Percentiles rank a stretch among this genome's conserved stretches.
Evolutionary conservation across 2,329 filamentous ascomycete genomes (phyloP).

Genomic region (Annulohypoxylon truncatum): DNA sequence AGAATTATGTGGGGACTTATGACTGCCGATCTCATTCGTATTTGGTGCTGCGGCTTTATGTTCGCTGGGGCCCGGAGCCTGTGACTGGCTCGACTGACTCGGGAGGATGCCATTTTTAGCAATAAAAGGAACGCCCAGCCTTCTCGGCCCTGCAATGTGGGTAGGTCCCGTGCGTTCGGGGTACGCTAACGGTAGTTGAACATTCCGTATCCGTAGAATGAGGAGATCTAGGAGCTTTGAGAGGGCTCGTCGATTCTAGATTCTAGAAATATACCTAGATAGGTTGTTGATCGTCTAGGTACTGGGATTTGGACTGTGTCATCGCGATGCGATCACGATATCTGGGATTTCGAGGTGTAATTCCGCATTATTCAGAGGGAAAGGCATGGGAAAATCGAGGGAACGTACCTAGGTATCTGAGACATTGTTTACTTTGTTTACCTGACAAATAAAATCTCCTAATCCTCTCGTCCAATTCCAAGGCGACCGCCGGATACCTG

Average conservation of each 20-base stretch:
- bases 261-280: conserved; percentile 36
- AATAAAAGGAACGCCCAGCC: conserved; percentile 26
- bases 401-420: not conserved
- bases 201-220: conserved; percentile 7
- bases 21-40: conserved; percentile 39
- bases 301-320: not conserved
- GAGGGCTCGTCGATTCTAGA: conserved; percentile 9
- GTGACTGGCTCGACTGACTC: conserved; percentile 33
- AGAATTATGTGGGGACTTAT: conserved; percentile 30
- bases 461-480: not conserved
- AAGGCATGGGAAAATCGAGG: not conserved
- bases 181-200: conserved; percentile 38
- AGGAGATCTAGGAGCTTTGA: not conserved
- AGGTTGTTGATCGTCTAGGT: not conserved
- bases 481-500: not conserved
- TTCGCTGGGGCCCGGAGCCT: conserved; percentile 21
- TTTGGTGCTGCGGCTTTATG: conserved; percentile 38
- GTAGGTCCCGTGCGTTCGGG: conserved; percentile 27
- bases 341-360: not conserved
- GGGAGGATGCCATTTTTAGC: conserved; percentile 36
- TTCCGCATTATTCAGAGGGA: not conserved
- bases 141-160: conserved; percentile 5
- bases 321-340: not conserved
- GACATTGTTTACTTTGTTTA: conserved; percentile 1
- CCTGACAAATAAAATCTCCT: not conserved